A percentile compares a stretch with the other conserved stretches of the same genome.
These are phyloP conservation scores for Hygrophorus pudorinus DNA, from an alignment of 768 basidiomycete genomes.

Conservation along the genomic window DNA sequence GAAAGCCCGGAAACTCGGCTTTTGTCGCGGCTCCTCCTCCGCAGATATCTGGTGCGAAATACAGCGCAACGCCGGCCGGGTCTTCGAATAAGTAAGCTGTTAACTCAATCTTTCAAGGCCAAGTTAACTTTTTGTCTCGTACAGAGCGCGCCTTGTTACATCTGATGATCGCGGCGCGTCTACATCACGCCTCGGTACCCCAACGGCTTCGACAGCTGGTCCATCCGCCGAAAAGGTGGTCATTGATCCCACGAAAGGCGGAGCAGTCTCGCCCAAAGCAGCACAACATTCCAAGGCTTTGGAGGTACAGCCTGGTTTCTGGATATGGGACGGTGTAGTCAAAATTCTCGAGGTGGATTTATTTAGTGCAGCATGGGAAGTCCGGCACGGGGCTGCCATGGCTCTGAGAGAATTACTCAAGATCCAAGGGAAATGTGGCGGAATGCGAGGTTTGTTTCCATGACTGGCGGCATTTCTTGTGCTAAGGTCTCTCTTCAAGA, in stretches of 20 bases:
- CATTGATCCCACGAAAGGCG: conserved; percentile 76
- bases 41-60: conserved; percentile 50
- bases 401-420: conserved; percentile 84
- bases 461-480: neutral
- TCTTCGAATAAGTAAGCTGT: conserved; percentile 45
- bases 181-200: conserved; percentile 50
- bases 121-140: conserved; percentile 2
- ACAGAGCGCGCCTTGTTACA: conserved; percentile 66
- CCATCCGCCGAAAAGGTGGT: conserved; percentile 52
- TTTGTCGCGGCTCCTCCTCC: conserved; percentile 71
- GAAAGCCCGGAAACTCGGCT: conserved; percentile 76
- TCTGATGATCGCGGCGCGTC: conserved; percentile 42
- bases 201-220: conserved; percentile 32
- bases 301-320: conserved; percentile 62
- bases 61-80: conserved; percentile 45
- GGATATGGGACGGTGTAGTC: conserved; percentile 83
- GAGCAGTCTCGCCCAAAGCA: conserved; percentile 70
- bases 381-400: conserved; percentile 88
- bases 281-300: conserved; percentile 71
- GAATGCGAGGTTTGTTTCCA: conserved; percentile 54
- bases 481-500: conserved; percentile 25
- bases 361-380: conserved; percentile 85
- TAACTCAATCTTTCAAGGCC: neutral
- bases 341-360: conserved; percentile 75
- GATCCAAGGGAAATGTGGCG: conserved; percentile 70